Evolutionary conservation across 306 rosid species (phyloP), one percentile per base, ranked within the genome.

Genomic region (Hippophae tibetana): DNA sequence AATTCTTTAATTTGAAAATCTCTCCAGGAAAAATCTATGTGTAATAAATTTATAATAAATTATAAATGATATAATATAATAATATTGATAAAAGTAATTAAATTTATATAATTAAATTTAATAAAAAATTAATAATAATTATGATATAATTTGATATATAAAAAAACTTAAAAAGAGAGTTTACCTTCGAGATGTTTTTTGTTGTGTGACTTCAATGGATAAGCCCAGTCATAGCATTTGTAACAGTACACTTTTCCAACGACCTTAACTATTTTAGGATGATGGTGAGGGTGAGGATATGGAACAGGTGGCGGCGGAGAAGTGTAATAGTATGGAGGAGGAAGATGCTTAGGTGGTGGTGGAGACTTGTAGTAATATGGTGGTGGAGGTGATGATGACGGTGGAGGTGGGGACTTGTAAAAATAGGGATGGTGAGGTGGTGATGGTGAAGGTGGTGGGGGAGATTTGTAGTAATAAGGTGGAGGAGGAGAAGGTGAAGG

Each of bases 181-280:
- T 3, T 87, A 85, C 98, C 96, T 83, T 87, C 11, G 67, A 87
- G 87, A 57, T 90, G 96, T 67, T 90, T 83, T 83, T 81, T 90
- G 86, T 74, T 57, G 61, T 90, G 98, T 27, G 98, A 87, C 79
- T 85, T 90, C 47, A 67, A 77, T 0, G 96, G 89, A 52, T 90
- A 68, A 10, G 57, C 75, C 92, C 89, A 81, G 8, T 90, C 75
- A 3, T 90, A 90, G 81, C 94, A 90, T 79, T 73, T 74, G 73
- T 69, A 87, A 80, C 83, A 79, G 61, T 90, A 90, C 43, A 90
- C 97, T 68, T 75, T 87, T 66, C 97, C 97, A n/a, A 87, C 86
- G 13, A 90, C 97, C 81, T 83, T 90, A n/a, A 85, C 81, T 5
- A 90, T 56, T 54, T 80, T 60, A 2, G 86, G 81, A 47, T 77